These are phyloP conservation scores for Lodderomyces metapsilosis DNA, from an alignment of 1,139 yeast genomes.

Conservation along the genomic window DNA sequence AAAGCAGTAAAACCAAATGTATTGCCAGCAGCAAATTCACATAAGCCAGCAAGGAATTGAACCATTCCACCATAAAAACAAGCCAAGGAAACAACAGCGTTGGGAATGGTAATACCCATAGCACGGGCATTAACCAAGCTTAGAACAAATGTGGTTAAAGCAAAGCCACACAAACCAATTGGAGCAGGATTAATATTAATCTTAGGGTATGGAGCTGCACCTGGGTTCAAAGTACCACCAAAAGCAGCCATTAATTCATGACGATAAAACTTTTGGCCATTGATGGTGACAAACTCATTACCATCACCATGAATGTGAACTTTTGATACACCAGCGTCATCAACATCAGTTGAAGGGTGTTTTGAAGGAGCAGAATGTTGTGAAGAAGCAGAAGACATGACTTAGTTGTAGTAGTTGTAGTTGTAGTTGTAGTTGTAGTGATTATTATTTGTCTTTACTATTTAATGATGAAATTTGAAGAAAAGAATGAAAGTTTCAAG, in stretches of 20 bases:
- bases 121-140: constrained; percentile 43
- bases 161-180: constrained; percentile 50
- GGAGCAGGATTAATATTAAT: constrained; percentile 20
- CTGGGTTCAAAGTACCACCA: constrained; percentile 42
- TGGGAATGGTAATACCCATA: constrained; percentile 36
- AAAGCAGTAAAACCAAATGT: constrained; percentile 44
- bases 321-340: constrained; percentile 15
- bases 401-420: background rate
- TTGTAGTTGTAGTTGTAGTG: background rate
- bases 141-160: constrained; percentile 47
- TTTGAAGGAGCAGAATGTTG: background rate
- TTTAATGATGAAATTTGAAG: too few species aligned
- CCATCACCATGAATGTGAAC: constrained; percentile 21
- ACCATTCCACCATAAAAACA: constrained; percentile 48
- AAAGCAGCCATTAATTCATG: constrained; percentile 37
- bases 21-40: constrained; percentile 46
- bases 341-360: constrained; percentile 7
- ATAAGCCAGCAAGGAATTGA: constrained; percentile 50
- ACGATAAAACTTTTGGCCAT: constrained; percentile 24
- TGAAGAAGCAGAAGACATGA: background rate
- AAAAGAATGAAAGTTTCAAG: too few species aligned
- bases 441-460: too few species aligned
- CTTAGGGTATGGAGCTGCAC: constrained; percentile 35
- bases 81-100: constrained; percentile 43
- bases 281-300: constrained; percentile 26